phyloP scores from a whole-genome alignment of 2,329 filamentous ascomycete genomes.

The Penicillium sclerotiorum region DNA sequence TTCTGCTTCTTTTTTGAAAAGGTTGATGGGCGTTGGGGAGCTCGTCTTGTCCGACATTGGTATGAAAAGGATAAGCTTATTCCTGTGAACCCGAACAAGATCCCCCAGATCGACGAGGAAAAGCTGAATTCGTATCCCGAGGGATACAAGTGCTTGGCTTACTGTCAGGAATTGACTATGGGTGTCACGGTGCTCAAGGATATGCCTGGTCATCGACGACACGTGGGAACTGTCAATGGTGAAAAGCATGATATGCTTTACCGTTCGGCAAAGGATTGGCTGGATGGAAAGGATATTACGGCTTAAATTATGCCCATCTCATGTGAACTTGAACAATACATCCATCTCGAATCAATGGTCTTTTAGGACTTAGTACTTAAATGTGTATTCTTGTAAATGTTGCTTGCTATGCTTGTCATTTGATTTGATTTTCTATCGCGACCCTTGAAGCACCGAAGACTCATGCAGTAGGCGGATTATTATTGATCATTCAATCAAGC shows the following conservation, averaged over 20 bases:
- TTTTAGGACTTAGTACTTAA: neutral
- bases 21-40: constrained; percentile 45
- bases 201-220: constrained; percentile 50
- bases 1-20: constrained; percentile 53
- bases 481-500: constrained; percentile 6
- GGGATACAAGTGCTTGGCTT: constrained; percentile 50
- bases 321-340: no score
- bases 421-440: no score
- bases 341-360: no score
- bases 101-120: constrained; percentile 46
- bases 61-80: constrained; percentile 59
- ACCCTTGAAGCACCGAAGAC: no score
- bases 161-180: constrained; percentile 50
- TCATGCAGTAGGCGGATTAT: no score
- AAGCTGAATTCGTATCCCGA: constrained; percentile 45
- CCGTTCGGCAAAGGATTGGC: constrained; percentile 47
- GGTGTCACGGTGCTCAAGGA: constrained; percentile 48
- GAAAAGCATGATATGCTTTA: constrained; percentile 53
- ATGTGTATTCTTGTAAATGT: no score
- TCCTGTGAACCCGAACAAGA: constrained; percentile 46
- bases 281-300: constrained; percentile 44
- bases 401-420: no score
- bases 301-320: constrained; percentile 12
- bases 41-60: constrained; percentile 51
- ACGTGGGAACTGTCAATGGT: constrained; percentile 37